Evolutionary conservation across 2,329 filamentous ascomycete species (phyloP).

Genomic region (Xylariaceae sp.): DNA sequence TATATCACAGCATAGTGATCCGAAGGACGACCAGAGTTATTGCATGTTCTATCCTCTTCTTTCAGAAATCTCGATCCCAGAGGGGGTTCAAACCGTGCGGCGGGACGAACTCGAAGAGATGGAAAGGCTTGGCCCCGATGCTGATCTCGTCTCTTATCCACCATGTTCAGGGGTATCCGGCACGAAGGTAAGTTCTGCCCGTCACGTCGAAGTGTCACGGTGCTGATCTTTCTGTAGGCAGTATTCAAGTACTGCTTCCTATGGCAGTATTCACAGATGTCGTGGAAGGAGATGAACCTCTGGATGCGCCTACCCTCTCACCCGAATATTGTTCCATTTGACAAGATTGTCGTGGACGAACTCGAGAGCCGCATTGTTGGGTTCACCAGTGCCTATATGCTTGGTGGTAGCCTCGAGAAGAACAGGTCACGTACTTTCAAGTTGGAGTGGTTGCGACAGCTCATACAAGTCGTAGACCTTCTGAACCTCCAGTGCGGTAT

Average conservation of each 20-base stretch:
- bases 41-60: conserved; percentile 26
- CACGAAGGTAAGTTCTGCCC: conserved; percentile 2
- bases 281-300: conserved; percentile 1
- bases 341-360: conserved; percentile 1
- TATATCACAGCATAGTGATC: conserved; percentile 20
- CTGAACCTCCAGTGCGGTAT: background rate
- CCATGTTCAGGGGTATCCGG: conserved; percentile 7
- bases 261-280: conserved; percentile 11
- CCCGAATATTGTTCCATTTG: conserved; percentile 6
- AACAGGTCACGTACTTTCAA: conserved; percentile 1
- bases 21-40: conserved; percentile 26
- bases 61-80: conserved; percentile 14
- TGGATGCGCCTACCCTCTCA: background rate
- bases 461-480: background rate
- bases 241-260: conserved; percentile 37
- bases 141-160: conserved; percentile 27
- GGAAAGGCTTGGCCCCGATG: conserved; percentile 25
- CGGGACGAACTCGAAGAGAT: conserved; percentile 29
- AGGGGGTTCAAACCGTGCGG: conserved; percentile 15
- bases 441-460: conserved; percentile 1
- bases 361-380: conserved; percentile 1
- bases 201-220: background rate
- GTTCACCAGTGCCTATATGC: background rate
- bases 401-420: conserved; percentile 3
- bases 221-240: conserved; percentile 7